phyloP scores from a whole-genome alignment of 2,329 filamentous ascomycete genomes.

The Apiospora kogelbergensis region DNA sequence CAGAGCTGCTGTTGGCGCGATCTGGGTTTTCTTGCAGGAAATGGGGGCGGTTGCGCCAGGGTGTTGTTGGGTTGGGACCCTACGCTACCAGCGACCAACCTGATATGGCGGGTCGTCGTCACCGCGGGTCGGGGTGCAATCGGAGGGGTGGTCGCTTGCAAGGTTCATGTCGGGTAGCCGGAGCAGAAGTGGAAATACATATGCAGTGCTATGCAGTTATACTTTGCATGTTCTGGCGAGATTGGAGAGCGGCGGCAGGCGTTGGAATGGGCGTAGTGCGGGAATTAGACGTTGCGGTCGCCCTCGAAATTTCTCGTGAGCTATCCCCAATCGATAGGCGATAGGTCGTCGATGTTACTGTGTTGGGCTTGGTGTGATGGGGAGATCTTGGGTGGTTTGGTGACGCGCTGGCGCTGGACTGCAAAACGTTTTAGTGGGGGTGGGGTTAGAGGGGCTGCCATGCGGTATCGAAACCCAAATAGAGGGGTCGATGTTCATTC shows the following conservation, averaged over 20 bases:
- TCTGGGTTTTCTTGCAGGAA: background rate
- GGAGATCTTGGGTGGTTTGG: background rate
- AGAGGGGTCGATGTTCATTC: background rate
- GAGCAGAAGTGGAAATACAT: background rate
- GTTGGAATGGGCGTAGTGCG: background rate
- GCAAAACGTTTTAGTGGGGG: conserved; percentile 5
- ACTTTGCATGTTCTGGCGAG: background rate
- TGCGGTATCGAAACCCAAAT: background rate
- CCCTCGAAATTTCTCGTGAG: background rate
- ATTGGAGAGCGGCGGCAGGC: background rate
- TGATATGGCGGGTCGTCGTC: conserved; percentile 8
- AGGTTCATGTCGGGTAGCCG: conserved; percentile 13
- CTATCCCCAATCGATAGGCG: conserved; percentile 1
- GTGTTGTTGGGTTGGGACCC: background rate
- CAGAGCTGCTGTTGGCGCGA: background rate
- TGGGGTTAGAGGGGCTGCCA: background rate
- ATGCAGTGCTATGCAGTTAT: background rate
- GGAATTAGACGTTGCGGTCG: background rate
- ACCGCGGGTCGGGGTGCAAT: conserved; percentile 12
- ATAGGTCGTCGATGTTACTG: background rate
- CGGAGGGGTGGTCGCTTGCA: conserved; percentile 10
- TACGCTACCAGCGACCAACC: background rate
- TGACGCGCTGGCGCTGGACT: background rate
- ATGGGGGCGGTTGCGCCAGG: background rate
- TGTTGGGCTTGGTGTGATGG: background rate